phyloP scores from a whole-genome alignment of 768 basidiomycete genomes.

The Serendipita indica region DNA sequence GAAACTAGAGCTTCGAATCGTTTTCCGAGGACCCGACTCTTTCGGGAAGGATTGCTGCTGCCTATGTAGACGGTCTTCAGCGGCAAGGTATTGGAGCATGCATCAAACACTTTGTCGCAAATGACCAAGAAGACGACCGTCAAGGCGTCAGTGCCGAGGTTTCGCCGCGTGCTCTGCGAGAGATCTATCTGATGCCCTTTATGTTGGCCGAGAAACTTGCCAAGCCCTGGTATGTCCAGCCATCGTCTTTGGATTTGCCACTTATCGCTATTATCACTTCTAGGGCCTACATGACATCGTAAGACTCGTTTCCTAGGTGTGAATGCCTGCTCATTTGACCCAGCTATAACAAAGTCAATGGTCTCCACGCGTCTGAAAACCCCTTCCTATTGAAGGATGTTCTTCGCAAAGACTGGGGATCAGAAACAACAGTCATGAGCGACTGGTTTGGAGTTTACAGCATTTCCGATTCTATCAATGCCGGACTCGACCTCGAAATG shows the following conservation, averaged over 20 bases:
- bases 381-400: slow-evolving; percentile 19
- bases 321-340: not conserved
- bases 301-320: not conserved
- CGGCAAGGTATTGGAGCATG: slow-evolving; percentile 48
- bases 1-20: slow-evolving; percentile 37
- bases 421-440: slow-evolving; percentile 22
- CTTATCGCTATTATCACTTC: slow-evolving; percentile 17
- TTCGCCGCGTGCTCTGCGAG: slow-evolving; percentile 36
- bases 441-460: slow-evolving; percentile 20
- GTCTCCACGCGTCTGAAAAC: slow-evolving; percentile 21
- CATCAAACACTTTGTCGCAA: slow-evolving; percentile 58
- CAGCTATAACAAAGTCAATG: slow-evolving; percentile 23
- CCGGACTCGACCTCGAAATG: slow-evolving; percentile 21
- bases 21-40: slow-evolving; percentile 59
- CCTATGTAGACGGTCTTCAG: slow-evolving; percentile 58
- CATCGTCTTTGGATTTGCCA: slow-evolving; percentile 19
- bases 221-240: no score
- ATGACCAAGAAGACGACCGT: slow-evolving; percentile 72
- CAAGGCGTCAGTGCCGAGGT: slow-evolving; percentile 42
- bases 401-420: slow-evolving; percentile 22
- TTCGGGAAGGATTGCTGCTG: slow-evolving; percentile 48
- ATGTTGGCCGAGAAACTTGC: slow-evolving; percentile 25
- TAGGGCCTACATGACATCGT: slow-evolving; percentile 23
- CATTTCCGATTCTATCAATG: slow-evolving; percentile 20
- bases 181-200: slow-evolving; percentile 49